These are phyloP conservation scores for Gossypium turneri DNA, from an alignment of 345 rosid species.

Conservation along the genomic window DNA sequence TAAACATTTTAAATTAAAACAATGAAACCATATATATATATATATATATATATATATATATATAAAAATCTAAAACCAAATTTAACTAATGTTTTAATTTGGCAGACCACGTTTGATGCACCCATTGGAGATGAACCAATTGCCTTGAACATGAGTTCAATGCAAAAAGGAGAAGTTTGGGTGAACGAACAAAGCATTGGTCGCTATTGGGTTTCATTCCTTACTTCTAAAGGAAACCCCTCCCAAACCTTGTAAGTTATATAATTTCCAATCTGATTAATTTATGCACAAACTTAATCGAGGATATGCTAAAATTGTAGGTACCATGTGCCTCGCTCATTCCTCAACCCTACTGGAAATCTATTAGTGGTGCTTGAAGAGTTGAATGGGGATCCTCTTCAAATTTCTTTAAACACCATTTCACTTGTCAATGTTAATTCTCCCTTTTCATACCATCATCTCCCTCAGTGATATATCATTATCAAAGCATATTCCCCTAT, in stretches of 20 bases:
- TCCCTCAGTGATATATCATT: constrained; percentile 5
- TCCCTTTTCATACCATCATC: not conserved
- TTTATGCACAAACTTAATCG: too few species aligned
- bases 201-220: constrained; percentile 81
- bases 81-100: not conserved
- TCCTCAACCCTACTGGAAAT: constrained; percentile 50
- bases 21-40: not conserved
- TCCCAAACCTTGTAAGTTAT: constrained; percentile 58
- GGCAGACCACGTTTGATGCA: constrained; percentile 56
- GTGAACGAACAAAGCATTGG: constrained; percentile 83
- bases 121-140: constrained; percentile 51
- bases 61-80: too few species aligned
- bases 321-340: constrained; percentile 75
- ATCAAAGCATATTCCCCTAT: too few species aligned
- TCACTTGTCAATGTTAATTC: constrained; percentile 14
- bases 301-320: constrained; percentile 20
- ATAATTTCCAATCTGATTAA: too few species aligned
- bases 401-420: constrained; percentile 46
- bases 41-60: too few species aligned
- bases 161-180: constrained; percentile 92
- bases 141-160: constrained; percentile 52
- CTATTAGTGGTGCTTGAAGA: constrained; percentile 63
- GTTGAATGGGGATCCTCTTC: constrained; percentile 59
- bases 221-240: constrained; percentile 49
- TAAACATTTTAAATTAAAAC: too few species aligned